A percentile compares a stretch with the other conserved stretches of the same genome.
Conservation (phyloP, 192 early-diverging fungal species). For the Lobosporangium transversale region DNA sequence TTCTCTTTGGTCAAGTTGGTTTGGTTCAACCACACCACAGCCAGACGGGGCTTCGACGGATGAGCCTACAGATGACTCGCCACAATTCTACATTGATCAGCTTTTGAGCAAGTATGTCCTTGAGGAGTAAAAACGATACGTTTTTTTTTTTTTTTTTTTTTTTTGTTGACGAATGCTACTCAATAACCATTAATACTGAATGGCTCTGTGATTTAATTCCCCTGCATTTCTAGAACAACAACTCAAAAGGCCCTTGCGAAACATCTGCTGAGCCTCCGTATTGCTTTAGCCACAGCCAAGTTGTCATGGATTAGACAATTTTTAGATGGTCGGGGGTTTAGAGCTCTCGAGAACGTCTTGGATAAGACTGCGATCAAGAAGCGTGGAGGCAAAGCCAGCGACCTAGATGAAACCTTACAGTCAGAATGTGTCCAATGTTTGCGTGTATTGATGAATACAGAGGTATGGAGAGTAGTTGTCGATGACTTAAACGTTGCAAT, state of each 20-base stretch:
- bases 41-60: conserved; percentile 16
- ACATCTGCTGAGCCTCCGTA: conserved; percentile 53
- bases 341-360: conserved; percentile 58
- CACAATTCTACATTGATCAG: conserved; percentile 56
- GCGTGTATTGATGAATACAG: conserved; percentile 59
- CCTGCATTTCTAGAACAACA: conserved; percentile 46
- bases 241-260: conserved; percentile 54
- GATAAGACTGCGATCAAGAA: conserved; percentile 55
- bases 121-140: not conserved
- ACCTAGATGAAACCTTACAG: conserved; percentile 56
- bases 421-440: conserved; percentile 64
- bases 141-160: too few relatives aligned
- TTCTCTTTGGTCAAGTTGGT: conserved; percentile 47
- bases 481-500: not conserved
- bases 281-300: conserved; percentile 56
- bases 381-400: conserved; percentile 47
- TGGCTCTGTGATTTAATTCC: too few relatives aligned
- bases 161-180: too few relatives aligned
- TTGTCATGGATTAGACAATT: conserved; percentile 63
- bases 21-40: conserved; percentile 24
- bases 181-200: too few relatives aligned
- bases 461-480: conserved; percentile 37
- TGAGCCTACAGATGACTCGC: conserved; percentile 34
- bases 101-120: conserved; percentile 38
- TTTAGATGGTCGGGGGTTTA: conserved; percentile 57